Evolutionary conservation across 768 basidiomycete genomes (phyloP), one percentile per base, ranked within the genome.

Genomic region (Boletus vinaceobasis): DNA sequence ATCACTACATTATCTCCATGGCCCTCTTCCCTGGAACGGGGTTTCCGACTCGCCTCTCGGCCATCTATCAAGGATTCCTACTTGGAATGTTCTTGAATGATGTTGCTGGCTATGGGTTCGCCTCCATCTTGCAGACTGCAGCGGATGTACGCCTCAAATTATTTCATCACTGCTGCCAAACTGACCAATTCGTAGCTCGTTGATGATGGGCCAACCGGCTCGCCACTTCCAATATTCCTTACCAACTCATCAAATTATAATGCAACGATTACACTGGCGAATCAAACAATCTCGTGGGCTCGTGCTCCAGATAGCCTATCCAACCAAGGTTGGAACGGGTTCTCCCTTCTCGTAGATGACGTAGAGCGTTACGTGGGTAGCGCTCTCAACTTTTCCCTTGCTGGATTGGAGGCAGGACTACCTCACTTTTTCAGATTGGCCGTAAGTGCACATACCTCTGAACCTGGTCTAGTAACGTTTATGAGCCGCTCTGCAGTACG

Each of bases 51-150:
- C 79, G 90, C 39, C 74, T 85, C 31, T 90, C 86, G 9, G 88
- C 87, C 0, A 78, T 93, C 45, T 87, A 87, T 65, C 90, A 93
- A 70, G 90, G 86, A 1, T 84, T 93, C 65, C 73, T 93, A 14
- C 75, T 93, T 32, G 92, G 93, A 2, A 78, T 93, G 70, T 93
- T 93, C 70, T 68, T 90, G 52, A 88, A 91, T 61, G 91, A 85
- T 3, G 83, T 79, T 19, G 89, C 86, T 3, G 87, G 86, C 7
- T 95, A 86, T 70, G 90, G 88, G 1, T 85, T 90, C 60, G 89
- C 80, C 58, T 83, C 88, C 1, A 88, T 94, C 40, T 66, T 95
- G 45, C 83, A 95, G 69, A 93, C 90, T 2, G 71, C 79, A 6
- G 82, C 72, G 26, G 84, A 86, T 63, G 90, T 90, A 62, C 56